Percentiles rank a stretch among this genome's conserved stretches.
These are phyloP conservation scores for Leishmania amazonensis DNA, from an alignment of 208 protist genomes.

Conservation along the genomic window DNA sequence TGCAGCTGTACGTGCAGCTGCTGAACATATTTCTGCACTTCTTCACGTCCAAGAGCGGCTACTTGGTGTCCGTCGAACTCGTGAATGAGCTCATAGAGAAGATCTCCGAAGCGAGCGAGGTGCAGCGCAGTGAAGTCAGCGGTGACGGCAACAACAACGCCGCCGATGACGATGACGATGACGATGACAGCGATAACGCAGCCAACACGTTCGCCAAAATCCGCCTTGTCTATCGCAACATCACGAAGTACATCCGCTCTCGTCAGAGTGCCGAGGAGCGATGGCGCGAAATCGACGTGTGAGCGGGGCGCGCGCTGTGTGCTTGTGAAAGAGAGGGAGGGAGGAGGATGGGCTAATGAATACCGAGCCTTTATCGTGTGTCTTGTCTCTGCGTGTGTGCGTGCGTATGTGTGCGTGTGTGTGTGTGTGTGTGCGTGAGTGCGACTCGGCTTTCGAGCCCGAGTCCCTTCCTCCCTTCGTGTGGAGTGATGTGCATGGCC, in stretches of 20 bases:
- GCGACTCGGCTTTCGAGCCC: not conserved
- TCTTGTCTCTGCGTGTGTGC: not conserved
- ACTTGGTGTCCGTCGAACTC: constrained; percentile 50
- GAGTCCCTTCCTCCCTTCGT: not conserved
- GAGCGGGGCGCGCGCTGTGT: not conserved
- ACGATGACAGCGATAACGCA: not conserved
- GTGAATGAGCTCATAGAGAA: constrained; percentile 61
- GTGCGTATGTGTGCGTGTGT: not conserved
- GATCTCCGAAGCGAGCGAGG: constrained; percentile 53
- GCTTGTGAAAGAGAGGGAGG: not conserved
- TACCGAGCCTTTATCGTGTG: not conserved
- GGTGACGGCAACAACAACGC: not conserved
- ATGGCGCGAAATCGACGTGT: constrained; percentile 79
- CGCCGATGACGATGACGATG: not conserved
- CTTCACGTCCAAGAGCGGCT: constrained; percentile 81
- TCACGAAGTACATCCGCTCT: constrained; percentile 72
- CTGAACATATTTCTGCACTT: constrained; percentile 95
- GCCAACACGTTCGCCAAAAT: constrained; percentile 34
- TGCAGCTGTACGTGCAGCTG: constrained; percentile 95
- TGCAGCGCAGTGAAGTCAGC: constrained; percentile 20
- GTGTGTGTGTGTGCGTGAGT: constrained; percentile 3
- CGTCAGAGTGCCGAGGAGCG: constrained; percentile 59
- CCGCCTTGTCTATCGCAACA: constrained; percentile 67
- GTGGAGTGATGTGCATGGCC: not conserved
- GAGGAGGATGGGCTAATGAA: not conserved